Base-by-base conservation (phyloP, 2,329 filamentous ascomycete genomes). In the Cytospora piceicola region DNA sequence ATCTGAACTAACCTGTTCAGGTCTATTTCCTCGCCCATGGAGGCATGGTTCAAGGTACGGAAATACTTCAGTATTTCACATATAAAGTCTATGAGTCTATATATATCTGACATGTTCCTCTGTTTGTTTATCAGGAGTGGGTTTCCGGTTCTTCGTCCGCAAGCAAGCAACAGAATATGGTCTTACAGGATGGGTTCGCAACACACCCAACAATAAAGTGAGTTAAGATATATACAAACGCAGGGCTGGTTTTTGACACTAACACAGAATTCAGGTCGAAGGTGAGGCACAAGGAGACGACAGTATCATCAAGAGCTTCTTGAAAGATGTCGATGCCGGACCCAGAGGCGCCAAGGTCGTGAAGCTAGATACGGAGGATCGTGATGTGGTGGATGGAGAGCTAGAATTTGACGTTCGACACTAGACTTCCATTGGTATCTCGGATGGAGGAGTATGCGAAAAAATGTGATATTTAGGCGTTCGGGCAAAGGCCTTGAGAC, bases 211-310 rank as follows among this genome's bases (percentile, higher is more conserved):
- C 66, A 82, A 83, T 69, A 87, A 86, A 77, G 86, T 83, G 70
- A 52, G 70, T 59, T 30, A 8, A 55, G 29, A 12, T 24, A 14
- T 53, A 32, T n/a, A 7, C 52, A 56, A 54, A 32, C 9, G 72
- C 62, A 68, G 58, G 55, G 61, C 77, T 72, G 7, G 9, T 9
- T 22, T 5, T 9, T 49, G 46, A 9, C 46, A 4, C 46, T 49
- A 49, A 49, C 46, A 5, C 8, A 22, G 12, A 4, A n/a, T 20
- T 14, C 56, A 97, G 92, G 94, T 98, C 56, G 88, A 92, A 73
- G 94, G 94, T 30, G 94, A 97, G 78, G 93, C 90, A 6, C 94
- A 98, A 75, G 94, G 93, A 34, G 82, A 85, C 2, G 82, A 88
- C 1, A 83, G 87, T 0, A 78, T 83, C 2, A 75, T 98, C 30